Evolutionary conservation across 495 filamentous ascomycete genomes (phyloP).

Genomic region (Chaetomium tenue): DNA sequence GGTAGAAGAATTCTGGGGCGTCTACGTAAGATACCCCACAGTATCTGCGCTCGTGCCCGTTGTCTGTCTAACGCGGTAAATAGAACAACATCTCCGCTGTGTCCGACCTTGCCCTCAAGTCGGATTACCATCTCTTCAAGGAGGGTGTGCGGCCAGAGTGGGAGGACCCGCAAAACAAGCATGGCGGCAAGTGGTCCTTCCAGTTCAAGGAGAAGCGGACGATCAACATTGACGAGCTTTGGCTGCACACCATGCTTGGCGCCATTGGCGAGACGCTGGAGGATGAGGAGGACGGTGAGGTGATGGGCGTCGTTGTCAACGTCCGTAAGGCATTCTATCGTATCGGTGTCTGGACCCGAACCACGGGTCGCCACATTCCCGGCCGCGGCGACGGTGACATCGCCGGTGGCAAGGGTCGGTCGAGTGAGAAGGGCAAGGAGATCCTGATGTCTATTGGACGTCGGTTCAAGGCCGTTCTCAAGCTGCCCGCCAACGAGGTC

Average conservation of each 20-base stretch:
- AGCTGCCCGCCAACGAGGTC: slow-evolving; percentile 66
- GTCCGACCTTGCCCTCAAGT: slow-evolving; percentile 92
- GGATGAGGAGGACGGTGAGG: slow-evolving; percentile 87
- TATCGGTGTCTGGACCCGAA: slow-evolving; percentile 88
- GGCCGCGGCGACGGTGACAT: slow-evolving; percentile 69
- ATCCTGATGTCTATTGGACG: slow-evolving; percentile 77
- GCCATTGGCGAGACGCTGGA: slow-evolving; percentile 98
- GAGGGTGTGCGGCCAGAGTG: slow-evolving; percentile 94
- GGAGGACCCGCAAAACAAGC: slow-evolving; percentile 98
- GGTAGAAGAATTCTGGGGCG: slow-evolving; percentile 99
- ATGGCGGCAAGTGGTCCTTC: slow-evolving; percentile 97
- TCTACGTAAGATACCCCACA: slow-evolving; percentile 70
- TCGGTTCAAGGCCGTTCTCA: slow-evolving; percentile 87
- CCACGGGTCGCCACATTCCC: slow-evolving; percentile 77
- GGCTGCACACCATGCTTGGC: slow-evolving; percentile 94
- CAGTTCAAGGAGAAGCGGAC: slow-evolving; percentile 92
- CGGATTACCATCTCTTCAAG: slow-evolving; percentile 99
- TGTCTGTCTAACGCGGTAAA: slow-evolving; percentile 23
- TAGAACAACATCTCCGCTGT: slow-evolving; percentile 98
- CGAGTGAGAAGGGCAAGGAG: slow-evolving; percentile 76
- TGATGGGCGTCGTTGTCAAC: slow-evolving; percentile 99
- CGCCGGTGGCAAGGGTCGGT: slow-evolving; percentile 65
- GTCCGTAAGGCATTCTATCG: slow-evolving; percentile 97
- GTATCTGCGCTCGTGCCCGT: not conserved
- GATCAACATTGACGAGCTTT: slow-evolving; percentile 89